Conservation (phyloP, 768 basidiomycete genomes). For the Tricholoma sp. region DNA sequence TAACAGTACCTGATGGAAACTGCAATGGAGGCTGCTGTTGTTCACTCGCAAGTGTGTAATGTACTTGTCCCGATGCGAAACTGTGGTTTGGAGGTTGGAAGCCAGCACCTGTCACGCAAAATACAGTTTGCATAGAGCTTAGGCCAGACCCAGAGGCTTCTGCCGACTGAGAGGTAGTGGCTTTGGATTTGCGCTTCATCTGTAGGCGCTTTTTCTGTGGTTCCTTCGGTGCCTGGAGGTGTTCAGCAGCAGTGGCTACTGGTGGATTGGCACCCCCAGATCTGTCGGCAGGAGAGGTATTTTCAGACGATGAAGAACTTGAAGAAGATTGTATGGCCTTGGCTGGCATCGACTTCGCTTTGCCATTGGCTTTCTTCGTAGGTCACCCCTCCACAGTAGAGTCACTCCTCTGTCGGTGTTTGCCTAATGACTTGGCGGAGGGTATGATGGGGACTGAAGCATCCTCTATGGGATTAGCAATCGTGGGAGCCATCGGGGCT, state of each 20-base stretch:
- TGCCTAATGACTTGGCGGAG: neutral
- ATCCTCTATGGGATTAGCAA: neutral
- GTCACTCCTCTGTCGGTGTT: neutral
- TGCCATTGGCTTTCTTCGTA: neutral
- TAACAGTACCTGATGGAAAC: neutral
- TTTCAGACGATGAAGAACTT: neutral
- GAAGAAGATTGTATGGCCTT: neutral
- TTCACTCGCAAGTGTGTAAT: neutral
- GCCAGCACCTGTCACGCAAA: neutral
- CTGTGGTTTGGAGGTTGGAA: neutral
- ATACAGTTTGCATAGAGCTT: neutral
- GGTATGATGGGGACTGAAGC: neutral
- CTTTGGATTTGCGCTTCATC: neutral
- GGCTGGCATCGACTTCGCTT: neutral
- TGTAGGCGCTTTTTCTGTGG: neutral
- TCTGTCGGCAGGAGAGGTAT: neutral
- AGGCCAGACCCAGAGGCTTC: neutral
- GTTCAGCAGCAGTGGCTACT: neutral
- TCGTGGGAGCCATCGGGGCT: neutral
- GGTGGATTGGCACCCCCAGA: neutral
- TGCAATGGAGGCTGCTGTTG: neutral
- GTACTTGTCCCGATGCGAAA: neutral
- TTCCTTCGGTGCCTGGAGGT: neutral
- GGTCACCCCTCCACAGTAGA: neutral
- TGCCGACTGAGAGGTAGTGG: neutral